Percentiles rank a stretch among this genome's conserved stretches.
These are phyloP conservation scores for Alternaria viburni DNA, from an alignment of 2,329 filamentous ascomycete species.

Conservation along the genomic window DNA sequence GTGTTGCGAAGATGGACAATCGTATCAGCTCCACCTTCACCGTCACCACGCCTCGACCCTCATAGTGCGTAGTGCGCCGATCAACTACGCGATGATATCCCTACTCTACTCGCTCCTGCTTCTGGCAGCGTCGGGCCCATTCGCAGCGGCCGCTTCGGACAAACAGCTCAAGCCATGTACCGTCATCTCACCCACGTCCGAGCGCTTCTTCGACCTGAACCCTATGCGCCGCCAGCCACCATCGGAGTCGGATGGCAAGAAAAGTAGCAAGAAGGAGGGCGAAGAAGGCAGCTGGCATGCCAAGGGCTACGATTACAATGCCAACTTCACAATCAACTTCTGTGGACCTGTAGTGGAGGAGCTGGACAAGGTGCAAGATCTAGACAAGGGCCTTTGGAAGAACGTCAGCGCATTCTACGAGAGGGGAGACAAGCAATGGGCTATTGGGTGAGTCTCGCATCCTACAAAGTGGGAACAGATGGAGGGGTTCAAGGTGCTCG, in stretches of 20 bases:
- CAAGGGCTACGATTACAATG: constrained; percentile 76
- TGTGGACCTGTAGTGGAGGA: constrained; percentile 76
- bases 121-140: constrained; percentile 40
- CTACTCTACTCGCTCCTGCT: constrained; percentile 33
- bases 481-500: not conserved
- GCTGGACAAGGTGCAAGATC: constrained; percentile 67
- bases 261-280: constrained; percentile 57
- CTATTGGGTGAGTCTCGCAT: constrained; percentile 68
- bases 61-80: constrained; percentile 8
- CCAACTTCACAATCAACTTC: constrained; percentile 85
- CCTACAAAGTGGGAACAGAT: not conserved
- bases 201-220: constrained; percentile 69
- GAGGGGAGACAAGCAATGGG: constrained; percentile 69
- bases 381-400: constrained; percentile 66
- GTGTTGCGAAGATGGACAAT: constrained; percentile 23
- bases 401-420: constrained; percentile 83
- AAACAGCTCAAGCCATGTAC: constrained; percentile 64
- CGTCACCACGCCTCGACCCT: constrained; percentile 11
- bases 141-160: constrained; percentile 42
- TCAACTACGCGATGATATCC: constrained; percentile 32
- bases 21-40: constrained; percentile 9
- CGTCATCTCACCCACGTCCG: constrained; percentile 65
- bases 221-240: constrained; percentile 61
- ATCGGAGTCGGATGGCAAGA: constrained; percentile 37
- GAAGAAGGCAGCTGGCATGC: constrained; percentile 68